A percentile compares a stretch with the other conserved stretches of the same genome.
Evolutionary conservation across 768 basidiomycete genomes (phyloP).

Genomic region (Rubroboletus pulcherrimus): DNA sequence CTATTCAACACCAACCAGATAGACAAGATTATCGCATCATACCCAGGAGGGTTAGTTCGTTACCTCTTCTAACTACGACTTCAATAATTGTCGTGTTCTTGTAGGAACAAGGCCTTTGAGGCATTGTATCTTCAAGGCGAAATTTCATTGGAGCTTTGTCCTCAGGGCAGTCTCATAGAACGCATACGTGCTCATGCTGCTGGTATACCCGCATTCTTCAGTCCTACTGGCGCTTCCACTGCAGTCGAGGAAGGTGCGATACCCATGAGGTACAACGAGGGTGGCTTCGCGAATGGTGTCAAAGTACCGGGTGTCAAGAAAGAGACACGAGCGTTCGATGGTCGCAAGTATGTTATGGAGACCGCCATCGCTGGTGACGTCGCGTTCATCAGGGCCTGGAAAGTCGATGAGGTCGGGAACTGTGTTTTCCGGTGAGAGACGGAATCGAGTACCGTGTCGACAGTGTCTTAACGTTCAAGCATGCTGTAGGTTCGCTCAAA

Average conservation of each 20-base stretch:
- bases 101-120: constrained; percentile 85
- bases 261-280: constrained; percentile 73
- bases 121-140: constrained; percentile 73
- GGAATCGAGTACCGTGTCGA: neutral
- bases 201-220: constrained; percentile 92
- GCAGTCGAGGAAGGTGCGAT: constrained; percentile 78
- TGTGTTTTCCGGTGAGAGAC: constrained; percentile 73
- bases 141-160: constrained; percentile 83
- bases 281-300: constrained; percentile 68
- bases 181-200: constrained; percentile 86
- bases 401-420: constrained; percentile 88
- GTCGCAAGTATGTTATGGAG: constrained; percentile 80
- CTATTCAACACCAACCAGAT: constrained; percentile 73
- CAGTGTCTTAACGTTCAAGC: neutral
- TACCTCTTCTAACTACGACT: neutral
- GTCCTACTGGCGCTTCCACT: constrained; percentile 84
- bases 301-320: constrained; percentile 71
- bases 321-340: constrained; percentile 72
- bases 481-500: constrained; percentile 64
- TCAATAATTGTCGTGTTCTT: neutral
- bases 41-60: constrained; percentile 71
- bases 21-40: constrained; percentile 82
- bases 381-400: constrained; percentile 88
- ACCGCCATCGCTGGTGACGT: constrained; percentile 75
- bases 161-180: constrained; percentile 88